Evolutionary conservation across 2,329 filamentous ascomycete species (phyloP), one percentile per base, ranked within the genome.

Genomic region (Verticillium tricorpus): DNA sequence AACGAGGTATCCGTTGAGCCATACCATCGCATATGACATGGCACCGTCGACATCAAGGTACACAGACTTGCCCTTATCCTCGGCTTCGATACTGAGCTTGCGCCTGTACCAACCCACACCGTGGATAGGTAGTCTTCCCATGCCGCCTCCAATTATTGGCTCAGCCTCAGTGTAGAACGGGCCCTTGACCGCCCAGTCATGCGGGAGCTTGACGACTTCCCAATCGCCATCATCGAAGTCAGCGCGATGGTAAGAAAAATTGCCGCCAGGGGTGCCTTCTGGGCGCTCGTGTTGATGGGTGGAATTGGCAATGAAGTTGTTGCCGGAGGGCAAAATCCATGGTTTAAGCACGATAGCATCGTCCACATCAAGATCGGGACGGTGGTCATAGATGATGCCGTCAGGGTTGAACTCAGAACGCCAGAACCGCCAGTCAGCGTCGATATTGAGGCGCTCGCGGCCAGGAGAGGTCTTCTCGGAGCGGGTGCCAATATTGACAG

Each of bases 71-170:
- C 70, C 72, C 19, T 65, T 60, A 19, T 80, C 77, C 1, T 67
- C 67, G 0, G 68, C 60, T 0, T 60, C 57, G 3, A 78, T 61
- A 0, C 68, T 66, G 1, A 84, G 9, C 2, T 69, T 77, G 32
- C 75, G 73, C 4, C 82, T 78, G 65, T 84, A 84, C 82, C 81
- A 84, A 2, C 79, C 82, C 2, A 85, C 76, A 2, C 82, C 82
- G n/a, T 83, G 76, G 25, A 77, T 73, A 0, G 82, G 82, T 37
- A 85, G 67, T 2, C 78, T 72, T 15, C 74, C 74, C 71, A 78
- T 77, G 7, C 73, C 75, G 3, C 78, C 76, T 9, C 68, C 67
- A 1, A 80, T 70, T 3, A 73, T 68, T 4, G 73, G 68, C 4
- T 71, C 65, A 5, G 72, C 67, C 9, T 66, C 71, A 2, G 69